Percentiles rank a stretch among this genome's conserved stretches.
These are phyloP conservation scores for Trametes gibbosa DNA, from an alignment of 768 basidiomycete genomes.

Conservation along the genomic window DNA sequence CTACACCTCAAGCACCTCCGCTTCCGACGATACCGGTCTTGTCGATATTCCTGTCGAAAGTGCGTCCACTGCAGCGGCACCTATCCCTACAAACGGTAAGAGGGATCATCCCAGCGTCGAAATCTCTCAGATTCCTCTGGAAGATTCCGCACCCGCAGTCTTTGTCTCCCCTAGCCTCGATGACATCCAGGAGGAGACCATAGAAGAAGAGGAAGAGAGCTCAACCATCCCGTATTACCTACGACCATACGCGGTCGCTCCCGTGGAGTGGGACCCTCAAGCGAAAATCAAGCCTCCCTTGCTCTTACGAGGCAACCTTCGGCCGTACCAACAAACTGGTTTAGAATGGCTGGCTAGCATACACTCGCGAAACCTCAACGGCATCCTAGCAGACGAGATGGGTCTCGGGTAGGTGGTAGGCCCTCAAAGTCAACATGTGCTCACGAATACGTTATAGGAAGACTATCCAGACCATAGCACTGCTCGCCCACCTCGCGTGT, in stretches of 20 bases:
- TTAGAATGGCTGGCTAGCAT: slow-evolving; percentile 92
- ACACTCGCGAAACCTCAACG: slow-evolving; percentile 77
- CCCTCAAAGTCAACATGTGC: background rate
- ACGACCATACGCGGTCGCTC: slow-evolving; percentile 67
- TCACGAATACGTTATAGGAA: slow-evolving; percentile 49
- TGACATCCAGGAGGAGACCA: slow-evolving; percentile 34
- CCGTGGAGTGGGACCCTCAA: slow-evolving; percentile 63
- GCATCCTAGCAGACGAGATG: slow-evolving; percentile 92
- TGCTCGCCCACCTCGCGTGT: slow-evolving; percentile 90
- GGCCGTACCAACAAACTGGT: slow-evolving; percentile 92
- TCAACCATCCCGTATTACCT: slow-evolving; percentile 45
- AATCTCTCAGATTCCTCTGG: slow-evolving; percentile 1
- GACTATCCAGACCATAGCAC: slow-evolving; percentile 94
- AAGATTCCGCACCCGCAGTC: slow-evolving; percentile 23
- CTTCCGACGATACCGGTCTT: background rate
- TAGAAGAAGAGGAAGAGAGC: slow-evolving; percentile 43
- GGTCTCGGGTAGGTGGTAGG: slow-evolving; percentile 72
- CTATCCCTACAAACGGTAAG: background rate
- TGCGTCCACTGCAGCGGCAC: background rate
- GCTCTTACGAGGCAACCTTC: slow-evolving; percentile 80
- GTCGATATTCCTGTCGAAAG: background rate
- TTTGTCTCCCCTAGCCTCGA: slow-evolving; percentile 19
- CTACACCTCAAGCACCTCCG: background rate
- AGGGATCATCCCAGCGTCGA: background rate
- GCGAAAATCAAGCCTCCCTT: slow-evolving; percentile 60